Evolutionary conservation across 2,329 filamentous ascomycete genomes (phyloP), one percentile per base, ranked within the genome.

Genomic region (Myrmaecium sp.): DNA sequence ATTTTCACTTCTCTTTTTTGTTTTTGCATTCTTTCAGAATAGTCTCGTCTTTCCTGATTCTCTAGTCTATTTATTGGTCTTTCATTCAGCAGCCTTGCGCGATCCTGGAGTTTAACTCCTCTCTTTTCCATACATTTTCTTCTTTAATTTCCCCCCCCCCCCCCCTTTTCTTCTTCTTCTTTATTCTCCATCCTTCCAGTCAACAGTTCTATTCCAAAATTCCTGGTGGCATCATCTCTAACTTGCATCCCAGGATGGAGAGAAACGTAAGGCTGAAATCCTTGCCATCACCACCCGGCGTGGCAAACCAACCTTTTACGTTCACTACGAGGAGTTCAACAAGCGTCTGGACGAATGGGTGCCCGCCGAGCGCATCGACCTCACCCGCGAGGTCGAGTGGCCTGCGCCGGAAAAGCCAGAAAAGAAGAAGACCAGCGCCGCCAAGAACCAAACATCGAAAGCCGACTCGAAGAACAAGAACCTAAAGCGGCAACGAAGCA

Each of bases 281-380:
- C 60, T 98, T n/a, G 89, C 82, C 32, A 91, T 95, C 40, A 76
- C 80, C 45, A 80, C 84, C 32, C 78, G 80, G 13, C 91, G 91
- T 52, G 86, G 81, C 43, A 75, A 78, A 10, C 76, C 81, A 20
- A 78, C 80, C 29, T 94, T 86, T 47, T 94, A 94, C 53, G 91
- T 92, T 43, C 92, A 95, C 52, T 95, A 94, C 50, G 82, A 93
- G 46, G 91, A 92, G 44, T 95, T 94, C 68, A 95, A 95, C 57
- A 95, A 95, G 42, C 70, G 71, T 60, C 58, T 74, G 17, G 69
- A 74, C 40, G 89, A 98, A 61, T 98, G 89, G 89, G 74, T 98
- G 6, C 65, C 78, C 2, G 68, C 77, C 16, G 64, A 69, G 18
- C 70, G 89, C 18, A 81, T 98, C 38, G 82, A 95, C 49, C 74